Evolutionary conservation across 106 monocot species (phyloP).

Genomic region (Dendrobium nobile): DNA sequence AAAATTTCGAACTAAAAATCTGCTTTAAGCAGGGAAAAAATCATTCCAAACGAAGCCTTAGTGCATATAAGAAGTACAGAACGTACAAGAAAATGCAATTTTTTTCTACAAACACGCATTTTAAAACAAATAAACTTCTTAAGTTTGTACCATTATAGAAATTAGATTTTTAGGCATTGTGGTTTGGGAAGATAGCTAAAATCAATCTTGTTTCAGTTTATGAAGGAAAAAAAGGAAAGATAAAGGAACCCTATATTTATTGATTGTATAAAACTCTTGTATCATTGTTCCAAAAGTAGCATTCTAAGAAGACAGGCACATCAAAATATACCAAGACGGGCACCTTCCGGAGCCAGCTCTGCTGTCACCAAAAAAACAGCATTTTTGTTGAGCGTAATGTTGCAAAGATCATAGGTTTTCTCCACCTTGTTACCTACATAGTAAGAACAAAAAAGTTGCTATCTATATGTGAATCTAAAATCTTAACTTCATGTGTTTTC

Average conservation of each 20-base stretch:
- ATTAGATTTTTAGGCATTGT: too few species aligned
- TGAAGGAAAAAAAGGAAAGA: background rate
- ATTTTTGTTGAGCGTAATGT: constrained; percentile 91
- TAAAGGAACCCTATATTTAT: background rate
- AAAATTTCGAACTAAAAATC: too few species aligned
- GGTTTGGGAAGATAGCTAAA: background rate
- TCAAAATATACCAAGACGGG: constrained; percentile 63
- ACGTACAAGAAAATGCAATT: too few species aligned
- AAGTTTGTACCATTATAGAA: too few species aligned
- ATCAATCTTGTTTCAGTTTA: background rate
- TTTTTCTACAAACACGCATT: too few species aligned
- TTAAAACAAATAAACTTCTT: too few species aligned
- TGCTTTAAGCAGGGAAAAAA: too few species aligned
- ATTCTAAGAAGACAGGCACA: background rate
- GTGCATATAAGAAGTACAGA: too few species aligned
- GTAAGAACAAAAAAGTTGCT: background rate
- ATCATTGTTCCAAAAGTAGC: background rate
- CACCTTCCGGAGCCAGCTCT: constrained; percentile 95
- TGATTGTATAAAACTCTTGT: background rate
- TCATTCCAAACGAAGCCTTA: too few species aligned
- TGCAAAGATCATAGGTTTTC: constrained; percentile 88
- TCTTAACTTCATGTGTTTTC: too few species aligned
- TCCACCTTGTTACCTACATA: constrained; percentile 91
- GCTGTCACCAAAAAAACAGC: constrained; percentile 96
- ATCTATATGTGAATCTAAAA: background rate